Evolutionary conservation across 2,329 filamentous ascomycete genomes (phyloP).

Genomic region (Fusarium sp.): DNA sequence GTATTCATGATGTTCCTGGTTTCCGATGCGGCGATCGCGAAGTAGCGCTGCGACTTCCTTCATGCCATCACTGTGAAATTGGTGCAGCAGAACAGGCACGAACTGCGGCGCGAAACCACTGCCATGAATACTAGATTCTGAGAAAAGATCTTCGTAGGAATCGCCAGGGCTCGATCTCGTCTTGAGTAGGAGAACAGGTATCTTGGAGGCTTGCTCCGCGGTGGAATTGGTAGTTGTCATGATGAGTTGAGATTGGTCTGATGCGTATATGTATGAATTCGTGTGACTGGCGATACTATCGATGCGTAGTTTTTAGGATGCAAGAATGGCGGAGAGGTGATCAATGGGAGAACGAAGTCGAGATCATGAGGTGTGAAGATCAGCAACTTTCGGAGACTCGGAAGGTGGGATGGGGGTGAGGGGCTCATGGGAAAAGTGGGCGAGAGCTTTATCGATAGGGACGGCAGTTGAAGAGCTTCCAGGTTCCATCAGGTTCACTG

Average conservation of each 20-base stretch:
- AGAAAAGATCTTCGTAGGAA: constrained; percentile 76
- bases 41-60: constrained; percentile 63
- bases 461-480: not conserved
- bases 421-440: constrained; percentile 31
- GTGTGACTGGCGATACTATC: not conserved
- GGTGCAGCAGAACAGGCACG: constrained; percentile 80
- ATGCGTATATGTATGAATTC: not conserved
- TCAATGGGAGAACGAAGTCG: constrained; percentile 8
- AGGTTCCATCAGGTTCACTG: not conserved
- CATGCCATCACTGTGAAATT: constrained; percentile 69
- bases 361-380: constrained; percentile 29
- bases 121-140: constrained; percentile 48
- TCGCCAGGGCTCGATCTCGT: constrained; percentile 78
- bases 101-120: constrained; percentile 71
- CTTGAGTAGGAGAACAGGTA: constrained; percentile 77
- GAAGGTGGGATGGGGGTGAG: constrained; percentile 18
- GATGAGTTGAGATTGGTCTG: not conserved
- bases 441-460: constrained; percentile 25
- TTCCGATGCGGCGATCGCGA: constrained; percentile 52
- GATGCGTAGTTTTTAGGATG: not conserved
- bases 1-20: constrained; percentile 57
- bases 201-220: constrained; percentile 25
- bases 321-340: not conserved
- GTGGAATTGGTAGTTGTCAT: constrained; percentile 22
- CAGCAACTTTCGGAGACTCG: constrained; percentile 32